Evolutionary conservation across 768 basidiomycete genomes (phyloP), one percentile per base, ranked within the genome.

Genomic region (Pisolithus tinctorius): DNA sequence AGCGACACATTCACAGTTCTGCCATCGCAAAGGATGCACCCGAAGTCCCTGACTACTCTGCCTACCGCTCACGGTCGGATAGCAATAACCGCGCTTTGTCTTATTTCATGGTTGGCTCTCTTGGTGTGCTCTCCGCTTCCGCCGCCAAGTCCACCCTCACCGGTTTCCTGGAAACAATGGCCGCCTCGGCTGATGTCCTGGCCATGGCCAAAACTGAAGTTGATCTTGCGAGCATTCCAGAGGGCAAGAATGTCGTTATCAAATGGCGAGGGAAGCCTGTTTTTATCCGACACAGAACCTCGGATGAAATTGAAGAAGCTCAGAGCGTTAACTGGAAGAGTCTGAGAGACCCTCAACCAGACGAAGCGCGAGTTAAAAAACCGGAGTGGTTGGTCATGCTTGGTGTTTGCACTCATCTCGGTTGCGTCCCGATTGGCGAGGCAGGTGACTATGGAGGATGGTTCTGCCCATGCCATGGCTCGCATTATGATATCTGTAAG

Each of bases 241-340:
- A 97, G 79, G 93, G 93, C 70, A 94, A 93, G 81, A 94, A 95
- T 67, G 88, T 87, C 60, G 84, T 95, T 71, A 89, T 94, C 74
- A 93, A 97, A 77, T 99, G 96, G 96, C 89, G 96, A 64, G 96
- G 96, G 69, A 99, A 99, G 79, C 96, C 96, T 58, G 96, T 99
- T 49, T 98, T 98, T 78, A 93, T 99, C 69, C 83, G 96, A 58
- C 96, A 99, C 77, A 83, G 96, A 63, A 99, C 96, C 13, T 63
- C 77, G 51, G 79, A 76, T 50, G 96, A 99, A 76, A 89, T 99
- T 60, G 82, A 90, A 56, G 96, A 99, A 74, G 96, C 96, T 47
- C 85, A 89, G 71, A 62, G 69, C 37, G 73, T 79, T 51, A 84
- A 95, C 70, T 86, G 93, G 86, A 91, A 93, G 77, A 55, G 72